Conservation (phyloP, 2,329 filamentous ascomycete genomes). For the Exophiala sp. region DNA sequence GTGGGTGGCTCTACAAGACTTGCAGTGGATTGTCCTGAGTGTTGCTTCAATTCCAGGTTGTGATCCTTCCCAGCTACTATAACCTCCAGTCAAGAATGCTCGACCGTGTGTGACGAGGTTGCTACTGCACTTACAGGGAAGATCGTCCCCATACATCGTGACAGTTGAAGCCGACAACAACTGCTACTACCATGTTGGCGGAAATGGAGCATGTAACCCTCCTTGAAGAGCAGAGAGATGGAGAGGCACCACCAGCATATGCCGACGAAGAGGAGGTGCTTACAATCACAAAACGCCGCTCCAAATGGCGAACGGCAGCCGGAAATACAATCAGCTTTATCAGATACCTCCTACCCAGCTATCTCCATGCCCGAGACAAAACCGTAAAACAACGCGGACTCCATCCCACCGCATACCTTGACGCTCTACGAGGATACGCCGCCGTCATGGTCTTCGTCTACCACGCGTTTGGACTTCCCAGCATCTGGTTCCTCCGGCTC, state of each 20-base stretch:
- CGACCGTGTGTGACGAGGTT: no score
- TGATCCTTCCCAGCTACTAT: no score
- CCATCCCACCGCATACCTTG: slow-evolving; percentile 29
- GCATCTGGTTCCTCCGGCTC: slow-evolving; percentile 18
- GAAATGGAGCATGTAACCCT: neutral
- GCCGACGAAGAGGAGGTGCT: neutral
- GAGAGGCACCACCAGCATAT: neutral
- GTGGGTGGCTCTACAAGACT: no score
- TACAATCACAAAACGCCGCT: neutral
- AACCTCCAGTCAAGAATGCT: no score
- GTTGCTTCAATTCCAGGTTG: no score
- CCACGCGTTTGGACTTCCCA: slow-evolving; percentile 36
- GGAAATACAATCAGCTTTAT: neutral
- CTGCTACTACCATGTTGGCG: neutral
- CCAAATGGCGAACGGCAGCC: neutral
- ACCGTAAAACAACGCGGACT: neutral
- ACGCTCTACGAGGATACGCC: slow-evolving; percentile 41
- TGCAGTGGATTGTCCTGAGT: no score
- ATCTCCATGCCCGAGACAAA: neutral
- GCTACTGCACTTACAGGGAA: no score
- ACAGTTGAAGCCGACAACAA: no score
- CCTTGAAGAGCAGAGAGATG: neutral
- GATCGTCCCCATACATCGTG: no score
- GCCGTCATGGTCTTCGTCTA: slow-evolving; percentile 44
- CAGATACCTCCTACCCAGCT: neutral